Conservation (phyloP, 2,329 filamentous ascomycete genomes). For the Fusarium circinatum region DNA sequence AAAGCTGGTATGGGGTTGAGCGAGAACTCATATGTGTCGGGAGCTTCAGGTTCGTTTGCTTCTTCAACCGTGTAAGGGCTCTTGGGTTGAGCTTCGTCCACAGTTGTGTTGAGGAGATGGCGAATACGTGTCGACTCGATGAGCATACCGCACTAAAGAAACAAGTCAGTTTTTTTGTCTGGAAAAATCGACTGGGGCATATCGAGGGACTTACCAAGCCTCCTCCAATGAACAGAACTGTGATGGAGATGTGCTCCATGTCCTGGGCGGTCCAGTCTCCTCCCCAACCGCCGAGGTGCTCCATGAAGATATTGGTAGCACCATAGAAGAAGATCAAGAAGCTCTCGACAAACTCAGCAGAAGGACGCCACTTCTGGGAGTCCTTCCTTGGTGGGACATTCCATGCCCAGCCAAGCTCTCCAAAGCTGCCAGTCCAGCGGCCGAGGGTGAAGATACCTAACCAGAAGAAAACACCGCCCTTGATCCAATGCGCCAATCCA, state of each 20-base stretch:
- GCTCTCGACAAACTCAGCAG: slow-evolving; percentile 90
- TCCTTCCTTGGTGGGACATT: slow-evolving; percentile 75
- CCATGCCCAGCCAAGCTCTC: slow-evolving; percentile 95
- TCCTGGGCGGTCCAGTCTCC: slow-evolving; percentile 79
- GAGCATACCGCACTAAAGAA: slow-evolving; percentile 77
- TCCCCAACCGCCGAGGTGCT: slow-evolving; percentile 82
- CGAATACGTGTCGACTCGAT: slow-evolving; percentile 80
- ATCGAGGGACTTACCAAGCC: slow-evolving; percentile 72
- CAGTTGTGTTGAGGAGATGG: slow-evolving; percentile 69
- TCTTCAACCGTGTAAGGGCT: slow-evolving; percentile 56
- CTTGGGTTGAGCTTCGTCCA: slow-evolving; percentile 50
- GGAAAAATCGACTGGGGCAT: background rate
- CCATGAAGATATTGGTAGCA: slow-evolving; percentile 88
- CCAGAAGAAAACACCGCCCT: slow-evolving; percentile 95
- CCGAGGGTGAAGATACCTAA: slow-evolving; percentile 88
- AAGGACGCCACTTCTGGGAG: slow-evolving; percentile 74
- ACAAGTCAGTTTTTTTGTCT: slow-evolving; percentile 36
- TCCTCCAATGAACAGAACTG: slow-evolving; percentile 92
- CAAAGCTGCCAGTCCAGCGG: slow-evolving; percentile 90
- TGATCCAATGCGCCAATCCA: slow-evolving; percentile 91
- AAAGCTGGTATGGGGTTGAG: slow-evolving; percentile 90
- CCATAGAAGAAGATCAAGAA: slow-evolving; percentile 92
- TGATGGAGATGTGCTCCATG: slow-evolving; percentile 92
- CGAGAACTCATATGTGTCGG: slow-evolving; percentile 76
- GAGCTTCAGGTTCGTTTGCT: slow-evolving; percentile 62